These are phyloP conservation scores for Pleurotus eryngii DNA, from an alignment of 768 basidiomycete genomes.

Conservation along the genomic window DNA sequence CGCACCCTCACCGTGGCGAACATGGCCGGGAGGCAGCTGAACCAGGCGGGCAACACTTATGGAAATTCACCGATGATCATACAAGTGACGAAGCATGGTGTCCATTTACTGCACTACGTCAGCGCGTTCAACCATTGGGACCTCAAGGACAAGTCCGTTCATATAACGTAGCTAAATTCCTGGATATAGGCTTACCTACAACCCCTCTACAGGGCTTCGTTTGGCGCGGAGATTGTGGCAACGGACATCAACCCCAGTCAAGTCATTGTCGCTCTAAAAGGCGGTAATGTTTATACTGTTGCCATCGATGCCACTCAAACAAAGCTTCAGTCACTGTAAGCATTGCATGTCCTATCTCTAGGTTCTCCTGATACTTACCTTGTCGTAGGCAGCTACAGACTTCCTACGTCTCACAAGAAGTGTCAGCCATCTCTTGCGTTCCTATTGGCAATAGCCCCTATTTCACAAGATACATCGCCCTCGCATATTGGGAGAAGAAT, in stretches of 20 bases:
- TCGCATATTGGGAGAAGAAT: slow-evolving; percentile 78
- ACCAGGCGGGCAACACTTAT: slow-evolving; percentile 29
- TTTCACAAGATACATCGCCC: slow-evolving; percentile 48
- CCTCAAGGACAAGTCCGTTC: slow-evolving; percentile 3
- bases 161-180: too few species aligned
- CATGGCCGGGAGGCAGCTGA: slow-evolving; percentile 34
- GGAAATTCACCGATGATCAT: slow-evolving; percentile 54
- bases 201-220: background rate
- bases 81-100: slow-evolving; percentile 65
- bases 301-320: too few species aligned
- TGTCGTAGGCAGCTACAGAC: slow-evolving; percentile 14
- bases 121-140: slow-evolving; percentile 31
- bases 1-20: slow-evolving; percentile 68
- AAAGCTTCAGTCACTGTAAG: too few species aligned
- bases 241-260: slow-evolving; percentile 71
- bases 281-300: slow-evolving; percentile 51
- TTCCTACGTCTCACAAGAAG: slow-evolving; percentile 34
- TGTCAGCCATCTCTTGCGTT: slow-evolving; percentile 68
- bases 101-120: slow-evolving; percentile 58
- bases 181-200: background rate
- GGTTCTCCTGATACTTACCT: background rate
- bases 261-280: slow-evolving; percentile 55
- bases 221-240: slow-evolving; percentile 52
- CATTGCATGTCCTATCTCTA: too few species aligned
- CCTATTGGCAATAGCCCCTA: slow-evolving; percentile 46